A percentile compares a stretch with the other conserved stretches of the same genome.
These are phyloP conservation scores for Plantago ovata DNA, from an alignment of 257 asterid genomes.

Conservation along the genomic window DNA sequence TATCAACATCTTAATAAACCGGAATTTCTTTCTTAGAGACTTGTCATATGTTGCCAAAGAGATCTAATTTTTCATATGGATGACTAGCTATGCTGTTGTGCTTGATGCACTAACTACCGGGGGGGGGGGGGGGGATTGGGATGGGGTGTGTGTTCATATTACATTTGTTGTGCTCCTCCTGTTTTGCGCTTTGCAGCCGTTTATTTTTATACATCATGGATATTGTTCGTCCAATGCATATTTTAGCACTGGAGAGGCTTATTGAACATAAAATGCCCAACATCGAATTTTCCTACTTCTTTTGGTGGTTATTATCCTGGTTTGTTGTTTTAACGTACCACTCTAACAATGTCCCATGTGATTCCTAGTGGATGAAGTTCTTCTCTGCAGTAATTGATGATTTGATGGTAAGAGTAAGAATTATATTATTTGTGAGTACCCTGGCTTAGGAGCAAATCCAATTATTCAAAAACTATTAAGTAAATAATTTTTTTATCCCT, in stretches of 20 bases:
- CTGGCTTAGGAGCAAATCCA: background rate
- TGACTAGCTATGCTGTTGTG: no score
- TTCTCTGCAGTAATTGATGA: background rate
- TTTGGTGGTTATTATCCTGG: slow-evolving; percentile 4
- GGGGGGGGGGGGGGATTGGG: no score
- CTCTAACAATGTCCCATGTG: background rate
- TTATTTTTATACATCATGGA: background rate
- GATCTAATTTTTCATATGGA: no score
- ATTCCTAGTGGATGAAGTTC: background rate
- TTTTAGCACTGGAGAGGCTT: slow-evolving; percentile 5
- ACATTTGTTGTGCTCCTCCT: no score
- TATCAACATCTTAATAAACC: background rate
- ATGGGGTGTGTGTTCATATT: background rate
- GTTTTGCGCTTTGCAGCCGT: background rate
- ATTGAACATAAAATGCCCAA: slow-evolving; percentile 12
- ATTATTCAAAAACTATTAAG: background rate
- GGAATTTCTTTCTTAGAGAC: no score
- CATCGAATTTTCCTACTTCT: no score
- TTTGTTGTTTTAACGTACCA: slow-evolving; percentile 19
- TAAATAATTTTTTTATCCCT: no score
- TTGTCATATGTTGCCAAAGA: no score
- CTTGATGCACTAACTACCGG: no score
- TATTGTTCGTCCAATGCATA: background rate
- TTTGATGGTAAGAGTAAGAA: background rate
- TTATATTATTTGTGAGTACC: background rate